Evolutionary conservation across 1,284 basidiomycete genomes (phyloP), one percentile per base, ranked within the genome.

Genomic region (Leccinum variabile): DNA sequence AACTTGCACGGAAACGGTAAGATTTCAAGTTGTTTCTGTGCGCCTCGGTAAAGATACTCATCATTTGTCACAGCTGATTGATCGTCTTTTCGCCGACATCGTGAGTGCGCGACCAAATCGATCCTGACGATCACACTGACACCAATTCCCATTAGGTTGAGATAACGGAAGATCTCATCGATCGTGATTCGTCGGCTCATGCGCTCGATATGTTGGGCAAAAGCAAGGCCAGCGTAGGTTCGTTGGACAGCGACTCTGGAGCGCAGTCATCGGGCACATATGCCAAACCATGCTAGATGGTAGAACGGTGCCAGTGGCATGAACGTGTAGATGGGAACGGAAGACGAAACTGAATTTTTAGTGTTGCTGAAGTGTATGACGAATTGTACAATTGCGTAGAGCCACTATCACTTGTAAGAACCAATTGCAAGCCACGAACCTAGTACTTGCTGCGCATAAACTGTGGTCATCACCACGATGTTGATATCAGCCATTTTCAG

Each of bases 21-120:
- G 64, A 32, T 50, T 54, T 35, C 6, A 30, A 3, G 53, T 11
- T 52, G 13, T 60, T 56, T 18, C n/a, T 69, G 18, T 50, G 2
- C 3, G 14, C 16, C n/a, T 54, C 0, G 13, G 30, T 50, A 18
- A 59, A 33, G 37, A 55, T 59, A 9, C 54, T 67, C 3, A 67
- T 57, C 28, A 11, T 30, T 37, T 44, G 22, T 76, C 50, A 70
- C 70, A 87, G 82, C 81, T 91, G 63, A 72, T 90, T 61, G 89
- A 90, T 67, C 81, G 82, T 54, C 79, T 91, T 30, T 73, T 91
- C 30, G 74, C 77, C 2, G 89, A 91, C 62, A 78, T 90, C 58
- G 87, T 88, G 67, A 75, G 84, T 76, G 41, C 6, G 25, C 59
- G 22, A 46, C 22, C 18, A n/a, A 49, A 59, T 11, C 3, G 22